Conservation (phyloP, 441 rosid species). For the Gossypium trilobum region DNA sequence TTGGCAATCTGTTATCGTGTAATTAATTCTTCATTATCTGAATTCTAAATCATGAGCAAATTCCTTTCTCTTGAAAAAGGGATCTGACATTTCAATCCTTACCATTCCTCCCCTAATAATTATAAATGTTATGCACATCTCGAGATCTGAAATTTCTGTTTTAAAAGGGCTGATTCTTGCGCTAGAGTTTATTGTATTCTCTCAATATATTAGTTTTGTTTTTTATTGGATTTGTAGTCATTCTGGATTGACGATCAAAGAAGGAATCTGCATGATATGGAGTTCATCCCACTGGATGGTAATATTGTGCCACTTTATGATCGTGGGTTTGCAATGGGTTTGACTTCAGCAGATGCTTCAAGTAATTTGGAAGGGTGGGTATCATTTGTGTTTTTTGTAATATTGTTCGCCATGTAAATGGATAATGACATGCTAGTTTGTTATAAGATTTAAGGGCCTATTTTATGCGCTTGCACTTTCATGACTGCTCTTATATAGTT, state of each 20-base stretch:
- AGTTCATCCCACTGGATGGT: conserved; percentile 36
- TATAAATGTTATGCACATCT: neutral
- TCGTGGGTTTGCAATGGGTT: conserved; percentile 75
- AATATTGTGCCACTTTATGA: conserved; percentile 75
- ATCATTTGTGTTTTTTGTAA: neutral
- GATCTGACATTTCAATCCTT: neutral
- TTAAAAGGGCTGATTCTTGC: neutral
- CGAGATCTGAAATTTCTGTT: neutral
- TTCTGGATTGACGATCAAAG: conserved; percentile 79
- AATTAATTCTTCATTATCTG: neutral
- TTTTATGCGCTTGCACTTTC: neutral
- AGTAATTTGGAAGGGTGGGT: conserved; percentile 67
- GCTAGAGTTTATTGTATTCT: neutral
- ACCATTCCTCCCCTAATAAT: conserved; percentile 3
- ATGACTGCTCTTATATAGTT: neutral
- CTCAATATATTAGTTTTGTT: conserved; percentile 5
- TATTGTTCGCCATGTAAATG: neutral
- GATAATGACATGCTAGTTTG: neutral
- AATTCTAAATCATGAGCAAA: neutral
- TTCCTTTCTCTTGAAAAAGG: neutral
- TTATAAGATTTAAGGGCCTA: neutral
- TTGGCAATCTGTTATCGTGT: neutral
- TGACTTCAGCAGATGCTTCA: conserved; percentile 56
- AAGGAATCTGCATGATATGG: conserved; percentile 29
- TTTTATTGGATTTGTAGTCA: conserved; percentile 48